Percentiles rank a stretch among this genome's conserved stretches.
phyloP scores from a whole-genome alignment of 1,284 basidiomycete species.

The Clitocybe nebularis region DNA sequence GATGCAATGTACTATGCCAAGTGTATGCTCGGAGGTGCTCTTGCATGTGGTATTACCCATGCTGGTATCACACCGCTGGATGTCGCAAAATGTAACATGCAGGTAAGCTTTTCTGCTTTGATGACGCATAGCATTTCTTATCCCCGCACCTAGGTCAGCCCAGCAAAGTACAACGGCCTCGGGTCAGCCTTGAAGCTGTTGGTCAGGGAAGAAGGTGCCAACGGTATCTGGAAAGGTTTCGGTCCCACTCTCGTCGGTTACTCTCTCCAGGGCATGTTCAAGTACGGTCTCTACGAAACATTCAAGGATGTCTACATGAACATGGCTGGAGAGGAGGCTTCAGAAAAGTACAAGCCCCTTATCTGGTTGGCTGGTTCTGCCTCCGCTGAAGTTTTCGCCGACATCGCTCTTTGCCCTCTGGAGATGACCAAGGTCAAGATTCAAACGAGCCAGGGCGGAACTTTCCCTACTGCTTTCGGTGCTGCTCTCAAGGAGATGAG shows the following conservation, averaged over 20 bases:
- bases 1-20: constrained; percentile 72
- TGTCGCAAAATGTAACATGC: constrained; percentile 98
- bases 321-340: constrained; percentile 79
- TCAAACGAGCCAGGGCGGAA: constrained; percentile 68
- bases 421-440: constrained; percentile 88
- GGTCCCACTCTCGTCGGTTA: constrained; percentile 92
- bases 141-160: constrained; percentile 57
- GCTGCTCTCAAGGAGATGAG: constrained; percentile 69
- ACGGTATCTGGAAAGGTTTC: constrained; percentile 91
- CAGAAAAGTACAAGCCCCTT: constrained; percentile 83
- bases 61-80: constrained; percentile 92
- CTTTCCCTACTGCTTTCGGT: constrained; percentile 71
- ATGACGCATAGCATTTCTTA: constrained; percentile 5
- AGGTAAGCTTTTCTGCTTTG: constrained; percentile 53
- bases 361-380: constrained; percentile 95
- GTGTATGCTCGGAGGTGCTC: constrained; percentile 84
- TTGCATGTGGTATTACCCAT: constrained; percentile 93
- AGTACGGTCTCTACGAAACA: constrained; percentile 94
- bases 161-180: constrained; percentile 75
- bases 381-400: constrained; percentile 93
- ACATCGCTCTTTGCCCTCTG: constrained; percentile 79
- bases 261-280: constrained; percentile 94
- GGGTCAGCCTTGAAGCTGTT: constrained; percentile 70
- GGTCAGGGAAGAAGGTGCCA: constrained; percentile 77
- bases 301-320: constrained; percentile 95